Evolutionary conservation across 441 rosid species (phyloP), one percentile per base, ranked within the genome.

Genomic region (Pelargonium australe): DNA sequence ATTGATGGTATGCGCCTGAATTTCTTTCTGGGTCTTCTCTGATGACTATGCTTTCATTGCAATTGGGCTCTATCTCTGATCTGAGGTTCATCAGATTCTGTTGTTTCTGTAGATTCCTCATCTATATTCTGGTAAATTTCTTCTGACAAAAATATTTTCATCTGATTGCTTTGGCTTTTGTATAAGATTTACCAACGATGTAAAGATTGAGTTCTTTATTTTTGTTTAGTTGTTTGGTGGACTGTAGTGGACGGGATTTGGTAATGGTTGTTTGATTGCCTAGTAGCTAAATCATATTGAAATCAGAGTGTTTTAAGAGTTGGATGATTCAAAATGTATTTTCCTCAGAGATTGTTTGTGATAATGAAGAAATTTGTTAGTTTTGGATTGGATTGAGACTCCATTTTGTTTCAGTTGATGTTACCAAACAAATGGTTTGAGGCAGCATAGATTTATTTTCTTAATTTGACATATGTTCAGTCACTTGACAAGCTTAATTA

Each of bases 11-110:
- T 14, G 58, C 5, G 58, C 7, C 16, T 17, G 58, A 14, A 13
- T 53, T 53, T 55, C 37, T 34, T 34, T 34, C 37, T 34, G 37
- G 37, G 37, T 34, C 37, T 34, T 34, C 37, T 34, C 37, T 34
- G 37, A 34, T 34, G 37, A 34, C 37, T 34, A 34, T 34, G 37
- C 37, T 34, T 34, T 34, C 6, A 34, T 34, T 34, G 37, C 37
- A 72, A 64, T 73, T 70, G 73, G 81, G 84, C 82, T 84, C 91
- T 82, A 9, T 76, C 74, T 81, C 84, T 86, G 77, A 83, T 83
- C 85, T 79, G 78, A 80, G 85, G 76, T 69, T 72, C 75, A 41
- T 75, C 80, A 75, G 80, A 75, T 75, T 79, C 69, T 70, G 51
- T 66, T 70, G 53, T 67, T 76, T 41, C 63, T 76, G 71, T 77